Conservation (phyloP, 2,329 filamentous ascomycete species). For the Xylaria sp. region DNA sequence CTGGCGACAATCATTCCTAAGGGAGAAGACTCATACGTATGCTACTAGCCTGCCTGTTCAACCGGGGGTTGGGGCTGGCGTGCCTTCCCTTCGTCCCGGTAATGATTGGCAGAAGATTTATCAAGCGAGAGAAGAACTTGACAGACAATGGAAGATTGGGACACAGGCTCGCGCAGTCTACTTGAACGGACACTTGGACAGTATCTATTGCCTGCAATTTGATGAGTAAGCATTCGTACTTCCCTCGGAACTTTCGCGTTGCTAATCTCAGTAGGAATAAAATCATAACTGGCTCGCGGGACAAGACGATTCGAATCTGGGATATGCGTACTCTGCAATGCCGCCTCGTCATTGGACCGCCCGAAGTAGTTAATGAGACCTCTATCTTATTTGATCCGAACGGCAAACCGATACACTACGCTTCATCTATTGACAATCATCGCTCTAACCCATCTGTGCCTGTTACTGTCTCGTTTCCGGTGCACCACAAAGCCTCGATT, state of each 20-base stretch:
- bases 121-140: constrained; percentile 77
- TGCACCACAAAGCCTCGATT: constrained; percentile 90
- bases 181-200: constrained; percentile 92
- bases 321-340: constrained; percentile 91
- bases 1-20: constrained; percentile 71
- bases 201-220: constrained; percentile 97
- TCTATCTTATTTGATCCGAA: constrained; percentile 63
- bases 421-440: constrained; percentile 63
- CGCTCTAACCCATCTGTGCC: constrained; percentile 61
- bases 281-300: constrained; percentile 95
- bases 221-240: constrained; percentile 75
- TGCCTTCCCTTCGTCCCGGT: constrained; percentile 64
- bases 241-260: not conserved
- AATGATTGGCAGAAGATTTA: constrained; percentile 92
- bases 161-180: constrained; percentile 81
- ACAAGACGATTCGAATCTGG: constrained; percentile 96
- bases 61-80: constrained; percentile 66
- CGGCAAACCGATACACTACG: constrained; percentile 64
- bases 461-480: constrained; percentile 64
- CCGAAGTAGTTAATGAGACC: constrained; percentile 66
- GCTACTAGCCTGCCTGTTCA: constrained; percentile 64
- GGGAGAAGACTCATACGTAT: constrained; percentile 69
- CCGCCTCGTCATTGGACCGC: constrained; percentile 84
- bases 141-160: constrained; percentile 81
- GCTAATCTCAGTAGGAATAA: constrained; percentile 73